Conservation (phyloP, 2,329 filamentous ascomycete genomes). For the Ophiostoma ips region DNA sequence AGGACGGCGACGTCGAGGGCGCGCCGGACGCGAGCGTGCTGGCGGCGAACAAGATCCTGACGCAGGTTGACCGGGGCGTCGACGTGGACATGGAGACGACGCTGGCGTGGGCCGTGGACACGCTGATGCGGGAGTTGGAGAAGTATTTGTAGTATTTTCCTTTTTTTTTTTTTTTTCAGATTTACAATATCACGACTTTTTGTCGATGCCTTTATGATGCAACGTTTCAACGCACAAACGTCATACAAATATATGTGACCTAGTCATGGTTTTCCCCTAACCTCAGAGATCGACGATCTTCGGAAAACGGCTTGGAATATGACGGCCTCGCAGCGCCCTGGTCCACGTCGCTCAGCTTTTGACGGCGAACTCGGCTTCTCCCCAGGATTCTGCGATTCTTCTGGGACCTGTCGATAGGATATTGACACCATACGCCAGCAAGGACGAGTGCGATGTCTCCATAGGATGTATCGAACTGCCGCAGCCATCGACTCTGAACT, state of each 20-base stretch:
- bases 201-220: no score
- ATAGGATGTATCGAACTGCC: constrained; percentile 71
- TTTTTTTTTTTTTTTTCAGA: no score
- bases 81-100: constrained; percentile 47
- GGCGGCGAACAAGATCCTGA: constrained; percentile 28
- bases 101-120: constrained; percentile 55
- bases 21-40: constrained; percentile 31
- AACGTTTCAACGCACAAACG: no score
- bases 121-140: constrained; percentile 36
- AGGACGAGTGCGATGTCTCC: constrained; percentile 53
- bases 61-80: constrained; percentile 30
- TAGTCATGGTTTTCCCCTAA: constrained; percentile 76
- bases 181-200: constrained; percentile 6
- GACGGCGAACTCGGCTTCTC: constrained; percentile 50
- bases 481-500: constrained; percentile 63
- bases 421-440: constrained; percentile 55
- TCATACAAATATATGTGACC: constrained; percentile 45
- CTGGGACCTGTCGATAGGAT: constrained; percentile 94
- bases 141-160: background rate
- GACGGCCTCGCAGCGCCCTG: constrained; percentile 45
- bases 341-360: constrained; percentile 54
- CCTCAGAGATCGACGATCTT: constrained; percentile 81
- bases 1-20: constrained; percentile 51
- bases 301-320: constrained; percentile 87
- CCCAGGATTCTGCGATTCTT: constrained; percentile 46